These are phyloP conservation scores for Tulasnella sp. DNA, from an alignment of 768 basidiomycete genomes.

Conservation along the genomic window DNA sequence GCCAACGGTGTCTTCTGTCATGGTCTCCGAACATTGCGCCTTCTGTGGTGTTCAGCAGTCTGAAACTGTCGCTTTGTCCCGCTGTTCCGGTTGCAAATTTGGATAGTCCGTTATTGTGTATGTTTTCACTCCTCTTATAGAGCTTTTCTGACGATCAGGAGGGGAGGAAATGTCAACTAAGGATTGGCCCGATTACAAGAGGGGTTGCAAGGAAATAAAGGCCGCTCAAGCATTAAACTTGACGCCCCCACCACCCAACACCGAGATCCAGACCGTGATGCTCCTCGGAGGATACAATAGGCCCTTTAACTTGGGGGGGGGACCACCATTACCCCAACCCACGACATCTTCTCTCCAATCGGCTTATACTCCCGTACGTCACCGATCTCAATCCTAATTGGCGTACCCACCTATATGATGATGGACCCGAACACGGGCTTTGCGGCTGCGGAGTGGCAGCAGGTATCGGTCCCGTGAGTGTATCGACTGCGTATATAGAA, in stretches of 20 bases:
- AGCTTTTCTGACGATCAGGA: not conserved
- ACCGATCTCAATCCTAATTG: not conserved
- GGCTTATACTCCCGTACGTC: not conserved
- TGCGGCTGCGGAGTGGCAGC: slow-evolving; percentile 5
- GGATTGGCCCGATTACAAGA: slow-evolving; percentile 6
- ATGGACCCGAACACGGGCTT: not conserved
- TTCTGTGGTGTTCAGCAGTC: not conserved
- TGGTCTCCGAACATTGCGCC: not conserved
- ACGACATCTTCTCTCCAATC: not conserved
- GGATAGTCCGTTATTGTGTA: not conserved
- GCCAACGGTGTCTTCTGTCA: too few species aligned
- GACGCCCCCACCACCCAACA: not conserved
- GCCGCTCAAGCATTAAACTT: not conserved
- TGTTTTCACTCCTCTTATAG: not conserved
- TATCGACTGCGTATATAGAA: not conserved
- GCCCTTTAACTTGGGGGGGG: not conserved
- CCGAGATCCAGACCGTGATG: not conserved
- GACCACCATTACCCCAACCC: not conserved
- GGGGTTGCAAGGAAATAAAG: not conserved
- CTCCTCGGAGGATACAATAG: not conserved
- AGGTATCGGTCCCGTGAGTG: slow-evolving; percentile 6
- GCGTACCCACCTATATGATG: slow-evolving; percentile 3
- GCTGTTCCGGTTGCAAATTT: slow-evolving; percentile 1
- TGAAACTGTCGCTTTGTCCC: not conserved
- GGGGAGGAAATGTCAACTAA: not conserved